Base-by-base conservation (phyloP, 306 rosid species). In the Fragaria ananassa region DNA sequence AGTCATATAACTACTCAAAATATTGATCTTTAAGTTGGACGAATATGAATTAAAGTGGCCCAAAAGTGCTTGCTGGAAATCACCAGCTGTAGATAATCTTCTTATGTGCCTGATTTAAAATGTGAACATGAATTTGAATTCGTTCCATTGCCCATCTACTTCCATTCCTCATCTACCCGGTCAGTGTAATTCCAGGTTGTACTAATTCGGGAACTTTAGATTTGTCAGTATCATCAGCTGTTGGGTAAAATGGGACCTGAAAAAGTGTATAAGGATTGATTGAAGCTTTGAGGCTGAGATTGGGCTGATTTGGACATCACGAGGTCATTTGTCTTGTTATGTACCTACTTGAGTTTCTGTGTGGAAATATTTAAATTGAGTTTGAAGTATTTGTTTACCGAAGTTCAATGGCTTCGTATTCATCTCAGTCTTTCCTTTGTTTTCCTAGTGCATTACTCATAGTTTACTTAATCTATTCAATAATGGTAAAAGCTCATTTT, bases 401-500 rank as follows among this genome's bases (percentile, higher is more conserved):
- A 51, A 19, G 47, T 71, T 19, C 45, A 50, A 19, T 10, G 6
- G 10, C 10, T 29, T 50, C 0, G 1, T 42, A 66, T 19, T 14
- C 8, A 42, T 42, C 8, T 39, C 27, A 42, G 57, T 10, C 41
- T 61, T 44, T 31, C 8, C 57, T 62, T 45, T 62, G 15, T 11
- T 74, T 58, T 19, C 27, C 10, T 54, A 11, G 25, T 46, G 45
- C 31, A 21, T 61, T 45, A 18, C 45, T 29, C 31, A 10, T 37
- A 65, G 10, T 37, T 76, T 10, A 37, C 42, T 62, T 50, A 21
- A 37, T 35, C 51, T 21, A 34, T 34, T 35, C 27, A 60, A 27
- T 67, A 49, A 4, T 74, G 39, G 61, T 82, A 50, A 47, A 68
- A 76, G 61, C 56, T 66, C 50, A 58, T 66, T 76, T 44, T 64